Base-by-base conservation (phyloP, 805 yeast genomes). In the Candida ulmi region DNA sequence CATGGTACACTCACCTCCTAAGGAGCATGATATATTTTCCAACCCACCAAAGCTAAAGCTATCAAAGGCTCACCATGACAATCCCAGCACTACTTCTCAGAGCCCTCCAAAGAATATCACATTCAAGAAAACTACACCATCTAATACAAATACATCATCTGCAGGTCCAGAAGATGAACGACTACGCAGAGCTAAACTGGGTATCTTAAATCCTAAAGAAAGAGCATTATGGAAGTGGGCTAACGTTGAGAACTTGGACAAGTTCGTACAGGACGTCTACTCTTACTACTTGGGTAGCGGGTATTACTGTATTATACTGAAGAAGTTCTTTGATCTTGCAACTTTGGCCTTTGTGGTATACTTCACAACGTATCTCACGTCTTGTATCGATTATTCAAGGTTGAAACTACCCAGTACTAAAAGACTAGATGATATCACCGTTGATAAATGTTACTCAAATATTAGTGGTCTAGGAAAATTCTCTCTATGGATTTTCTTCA, bases 161-260 rank as follows among this genome's bases (percentile, higher is more conserved):
- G 18, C 19, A 19, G 26, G 23, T 4, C 13, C 35, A 1, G 54
- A 50, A 15, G 54, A 50, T 11, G 60, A 57, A 19, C 39, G 55
- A 7, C 35, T 36, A 9, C 44, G 60, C 35, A 47, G 60, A 27
- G 57, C 57, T 7, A 48, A 40, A 17, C 38, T 71, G 8, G 72
- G 74, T 8, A 65, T 71, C 1, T 54, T 79, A 21, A 75, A 78
- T 37, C 76, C 85, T 1, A 68, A 68, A 43, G 96, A 90, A 55
- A 66, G 88, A 36, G 95, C 98, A 0, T 66, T 85, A 15, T 93
- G 97, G 88, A 73, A 87, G 44, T 93, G 99, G 98, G 95, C 98
- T 1, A 93, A 93, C 54, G 87, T 93, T 18, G 87, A 85, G 49
- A 93, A 93, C 59, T 71, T 93, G 58, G 99, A 93, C 63, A 74